Percentiles rank a stretch among this genome's conserved stretches.
Conservation (phyloP, 2,329 filamentous ascomycete species). For the Tolypocladium ophioglossoides region DNA sequence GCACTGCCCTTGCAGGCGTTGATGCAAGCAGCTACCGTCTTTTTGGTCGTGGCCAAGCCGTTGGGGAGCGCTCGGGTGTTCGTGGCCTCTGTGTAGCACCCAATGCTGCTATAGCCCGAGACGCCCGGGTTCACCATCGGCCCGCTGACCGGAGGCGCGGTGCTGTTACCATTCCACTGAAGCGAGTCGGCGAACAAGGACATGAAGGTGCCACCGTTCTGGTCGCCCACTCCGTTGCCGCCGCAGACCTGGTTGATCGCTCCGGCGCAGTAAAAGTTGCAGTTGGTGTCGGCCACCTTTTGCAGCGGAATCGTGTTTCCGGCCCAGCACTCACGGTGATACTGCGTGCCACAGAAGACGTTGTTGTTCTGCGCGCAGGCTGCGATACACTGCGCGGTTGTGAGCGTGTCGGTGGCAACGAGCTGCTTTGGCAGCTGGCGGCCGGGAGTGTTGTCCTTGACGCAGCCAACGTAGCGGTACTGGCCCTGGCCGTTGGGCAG, state of each 20-base stretch:
- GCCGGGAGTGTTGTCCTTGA: constrained; percentile 42
- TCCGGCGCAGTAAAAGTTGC: constrained; percentile 40
- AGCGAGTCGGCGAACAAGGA: constrained; percentile 34
- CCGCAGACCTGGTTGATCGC: constrained; percentile 41
- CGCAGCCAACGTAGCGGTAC: constrained; percentile 46
- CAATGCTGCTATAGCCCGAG: constrained; percentile 22
- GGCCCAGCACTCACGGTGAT: constrained; percentile 43
- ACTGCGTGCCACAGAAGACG: constrained; percentile 37
- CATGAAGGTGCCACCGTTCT: constrained; percentile 28
- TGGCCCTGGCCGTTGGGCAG: constrained; percentile 29
- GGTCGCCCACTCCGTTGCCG: constrained; percentile 30
- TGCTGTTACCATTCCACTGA: constrained; percentile 16
- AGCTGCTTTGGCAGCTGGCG: constrained; percentile 36
- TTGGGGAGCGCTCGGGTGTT: constrained; percentile 20
- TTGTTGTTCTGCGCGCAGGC: constrained; percentile 24
- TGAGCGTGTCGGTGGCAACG: constrained; percentile 28
- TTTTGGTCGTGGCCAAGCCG: constrained; percentile 10
- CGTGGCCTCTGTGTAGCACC: constrained; percentile 26
- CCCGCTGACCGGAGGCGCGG: constrained; percentile 7
- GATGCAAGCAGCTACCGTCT: constrained; percentile 23
- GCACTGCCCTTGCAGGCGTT: constrained; percentile 16
- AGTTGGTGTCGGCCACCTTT: constrained; percentile 33
- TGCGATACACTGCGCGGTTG: constrained; percentile 33
- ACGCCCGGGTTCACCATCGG: constrained; percentile 28
- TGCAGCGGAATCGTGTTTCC: constrained; percentile 34